Conservation (phyloP, 208 protist species). For the Trypanosoma cruzi region DNA sequence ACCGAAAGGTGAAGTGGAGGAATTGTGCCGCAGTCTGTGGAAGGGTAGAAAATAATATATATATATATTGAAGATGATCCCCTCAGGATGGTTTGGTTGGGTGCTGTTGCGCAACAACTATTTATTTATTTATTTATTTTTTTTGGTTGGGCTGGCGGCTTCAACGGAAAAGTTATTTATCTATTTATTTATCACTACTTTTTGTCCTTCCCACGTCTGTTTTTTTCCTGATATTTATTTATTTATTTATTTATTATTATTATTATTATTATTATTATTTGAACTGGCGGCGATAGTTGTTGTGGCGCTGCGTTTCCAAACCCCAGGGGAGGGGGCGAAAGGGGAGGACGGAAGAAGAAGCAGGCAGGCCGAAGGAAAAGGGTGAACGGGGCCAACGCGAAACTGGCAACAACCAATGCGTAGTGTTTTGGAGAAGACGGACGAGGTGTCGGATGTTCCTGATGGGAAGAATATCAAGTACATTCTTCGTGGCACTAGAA, state of each 20-base stretch:
- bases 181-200: too few species aligned
- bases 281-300: neutral
- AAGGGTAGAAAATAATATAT: too few species aligned
- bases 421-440: neutral
- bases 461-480: conserved; percentile 14
- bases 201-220: neutral
- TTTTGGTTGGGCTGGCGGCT: neutral
- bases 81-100: too few species aligned
- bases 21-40: too few species aligned
- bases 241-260: neutral
- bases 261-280: neutral
- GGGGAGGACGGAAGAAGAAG: neutral
- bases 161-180: neutral
- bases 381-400: neutral
- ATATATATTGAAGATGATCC: too few species aligned
- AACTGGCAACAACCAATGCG: conserved; percentile 4
- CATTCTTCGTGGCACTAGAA: neutral
- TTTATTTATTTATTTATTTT: too few species aligned
- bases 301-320: neutral
- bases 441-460: conserved; percentile 3
- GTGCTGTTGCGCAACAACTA: too few species aligned
- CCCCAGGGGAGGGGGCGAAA: neutral
- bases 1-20: too few species aligned
- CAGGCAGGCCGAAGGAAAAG: too few species aligned
- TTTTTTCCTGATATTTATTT: neutral